phyloP scores from a whole-genome alignment of 1,284 basidiomycete genomes.

The Sparassis latifolia region DNA sequence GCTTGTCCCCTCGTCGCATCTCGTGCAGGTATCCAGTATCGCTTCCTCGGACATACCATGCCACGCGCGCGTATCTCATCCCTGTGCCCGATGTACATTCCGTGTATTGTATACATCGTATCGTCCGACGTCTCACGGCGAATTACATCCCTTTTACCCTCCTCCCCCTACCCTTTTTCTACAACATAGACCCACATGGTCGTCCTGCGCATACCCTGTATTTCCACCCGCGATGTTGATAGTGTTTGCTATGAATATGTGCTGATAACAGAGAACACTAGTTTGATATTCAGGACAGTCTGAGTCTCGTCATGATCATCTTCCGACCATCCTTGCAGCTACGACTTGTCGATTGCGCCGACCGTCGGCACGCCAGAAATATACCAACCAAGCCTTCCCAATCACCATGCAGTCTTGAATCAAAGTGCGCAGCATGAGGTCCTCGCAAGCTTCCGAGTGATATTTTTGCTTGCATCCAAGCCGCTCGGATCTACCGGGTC shows the following conservation, averaged over 20 bases:
- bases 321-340: no score
- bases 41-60: background rate
- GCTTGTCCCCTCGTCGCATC: background rate
- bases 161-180: background rate
- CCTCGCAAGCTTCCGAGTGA: no score
- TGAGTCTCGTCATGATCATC: no score
- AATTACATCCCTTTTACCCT: background rate
- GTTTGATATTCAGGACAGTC: background rate
- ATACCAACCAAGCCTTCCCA: no score
- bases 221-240: slow-evolving; percentile 1
- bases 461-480: no score
- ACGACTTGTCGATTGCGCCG: no score
- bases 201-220: slow-evolving; percentile 1
- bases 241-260: slow-evolving; percentile 1
- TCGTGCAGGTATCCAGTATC: background rate
- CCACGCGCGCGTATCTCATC: background rate
- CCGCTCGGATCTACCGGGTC: no score
- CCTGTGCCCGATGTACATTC: background rate
- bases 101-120: background rate
- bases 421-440: no score
- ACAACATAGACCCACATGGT: background rate
- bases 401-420: no score
- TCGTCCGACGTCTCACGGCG: no score
- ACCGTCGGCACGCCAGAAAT: no score
- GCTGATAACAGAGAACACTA: background rate